These are phyloP conservation scores for Candida hispaniensis DNA, from an alignment of 805 yeast genomes.

Conservation along the genomic window DNA sequence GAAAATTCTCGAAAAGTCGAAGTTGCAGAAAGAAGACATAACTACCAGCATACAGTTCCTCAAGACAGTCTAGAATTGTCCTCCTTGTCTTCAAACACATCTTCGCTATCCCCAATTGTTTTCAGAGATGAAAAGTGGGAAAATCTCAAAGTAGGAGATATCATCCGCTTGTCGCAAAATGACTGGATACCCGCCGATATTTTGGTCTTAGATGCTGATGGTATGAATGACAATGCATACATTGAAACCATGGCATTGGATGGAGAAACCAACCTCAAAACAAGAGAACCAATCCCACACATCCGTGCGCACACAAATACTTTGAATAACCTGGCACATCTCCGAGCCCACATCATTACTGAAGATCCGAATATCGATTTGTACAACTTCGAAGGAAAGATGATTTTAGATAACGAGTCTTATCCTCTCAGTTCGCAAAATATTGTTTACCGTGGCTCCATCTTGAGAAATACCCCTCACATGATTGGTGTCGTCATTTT, in stretches of 20 bases:
- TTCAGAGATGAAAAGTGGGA: slow-evolving; percentile 49
- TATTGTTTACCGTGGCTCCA: slow-evolving; percentile 83
- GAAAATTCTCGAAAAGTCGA: slow-evolving; percentile 56
- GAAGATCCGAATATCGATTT: slow-evolving; percentile 92
- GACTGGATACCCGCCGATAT: slow-evolving; percentile 96
- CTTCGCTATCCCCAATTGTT: slow-evolving; percentile 20
- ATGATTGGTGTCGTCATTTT: slow-evolving; percentile 74
- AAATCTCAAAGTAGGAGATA: slow-evolving; percentile 76
- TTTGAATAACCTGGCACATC: slow-evolving; percentile 34
- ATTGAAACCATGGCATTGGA: slow-evolving; percentile 96
- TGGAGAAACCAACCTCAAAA: slow-evolving; percentile 90
- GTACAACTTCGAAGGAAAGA: slow-evolving; percentile 77
- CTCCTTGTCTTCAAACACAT: slow-evolving; percentile 3
- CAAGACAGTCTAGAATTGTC: slow-evolving; percentile 6
- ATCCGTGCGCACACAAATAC: slow-evolving; percentile 42
- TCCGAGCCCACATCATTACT: slow-evolving; percentile 42
- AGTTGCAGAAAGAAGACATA: slow-evolving; percentile 31
- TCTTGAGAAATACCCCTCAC: slow-evolving; percentile 70
- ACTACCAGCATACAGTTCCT: too few relatives aligned
- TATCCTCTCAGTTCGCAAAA: slow-evolving; percentile 69
- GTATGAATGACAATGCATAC: slow-evolving; percentile 46
- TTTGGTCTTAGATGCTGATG: slow-evolving; percentile 55
- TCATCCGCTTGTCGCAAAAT: slow-evolving; percentile 58
- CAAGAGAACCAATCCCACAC: slow-evolving; percentile 56
- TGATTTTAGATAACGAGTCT: slow-evolving; percentile 30